These are phyloP conservation scores for Wickerhamomyces alni DNA, from an alignment of 805 yeast species.

Conservation along the genomic window DNA sequence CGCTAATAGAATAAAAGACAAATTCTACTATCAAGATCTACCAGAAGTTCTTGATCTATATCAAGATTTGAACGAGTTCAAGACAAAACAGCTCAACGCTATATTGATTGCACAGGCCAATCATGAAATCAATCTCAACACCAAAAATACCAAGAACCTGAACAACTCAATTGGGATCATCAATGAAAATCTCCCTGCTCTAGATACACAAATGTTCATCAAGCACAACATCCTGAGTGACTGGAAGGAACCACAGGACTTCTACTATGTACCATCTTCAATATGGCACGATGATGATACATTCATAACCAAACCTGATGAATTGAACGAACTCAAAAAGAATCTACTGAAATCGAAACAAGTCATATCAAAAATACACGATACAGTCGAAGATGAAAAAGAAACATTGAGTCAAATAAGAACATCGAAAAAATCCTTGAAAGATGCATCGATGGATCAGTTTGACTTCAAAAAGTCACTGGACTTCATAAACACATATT, in stretches of 20 bases:
- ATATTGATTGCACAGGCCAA: constrained; percentile 54
- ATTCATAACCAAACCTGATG: constrained; percentile 50
- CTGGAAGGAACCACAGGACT: constrained; percentile 88
- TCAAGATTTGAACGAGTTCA: constrained; percentile 78
- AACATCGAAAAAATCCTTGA: constrained; percentile 30
- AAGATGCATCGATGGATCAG: constrained; percentile 38
- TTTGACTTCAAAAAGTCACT: constrained; percentile 31
- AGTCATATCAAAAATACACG: constrained; percentile 23
- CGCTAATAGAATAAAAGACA: constrained; percentile 89
- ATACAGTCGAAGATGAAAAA: constrained; percentile 24
- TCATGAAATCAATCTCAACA: constrained; percentile 53
- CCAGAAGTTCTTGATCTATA: constrained; percentile 84
- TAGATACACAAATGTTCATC: constrained; percentile 87
- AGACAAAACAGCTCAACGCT: constrained; percentile 65
- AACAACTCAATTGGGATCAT: constrained; percentile 49
- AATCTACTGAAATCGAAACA: constrained; percentile 38
- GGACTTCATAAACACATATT: constrained; percentile 44
- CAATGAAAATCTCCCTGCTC: constrained; percentile 59
- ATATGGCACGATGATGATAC: constrained; percentile 97
- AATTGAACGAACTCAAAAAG: constrained; percentile 47
- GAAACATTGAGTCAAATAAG: constrained; percentile 26
- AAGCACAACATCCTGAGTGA: constrained; percentile 64
- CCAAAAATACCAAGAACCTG: constrained; percentile 36
- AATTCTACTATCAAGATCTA: constrained; percentile 84
- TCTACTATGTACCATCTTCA: constrained; percentile 77